phyloP scores from a whole-genome alignment of 768 basidiomycete genomes.

The Floccularia luteovirens region DNA sequence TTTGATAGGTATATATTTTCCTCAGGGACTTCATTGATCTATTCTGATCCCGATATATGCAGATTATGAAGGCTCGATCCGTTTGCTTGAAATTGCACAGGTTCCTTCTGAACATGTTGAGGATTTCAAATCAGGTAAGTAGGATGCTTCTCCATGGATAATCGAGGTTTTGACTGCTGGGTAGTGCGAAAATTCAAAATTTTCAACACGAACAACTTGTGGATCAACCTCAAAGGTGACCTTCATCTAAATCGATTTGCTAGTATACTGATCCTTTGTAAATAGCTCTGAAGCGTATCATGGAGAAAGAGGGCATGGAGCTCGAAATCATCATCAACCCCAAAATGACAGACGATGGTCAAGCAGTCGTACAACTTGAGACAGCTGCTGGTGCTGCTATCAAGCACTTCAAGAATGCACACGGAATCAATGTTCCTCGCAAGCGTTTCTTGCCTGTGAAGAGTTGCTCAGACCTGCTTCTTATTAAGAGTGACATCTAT shows the following conservation, averaged over 20 bases:
- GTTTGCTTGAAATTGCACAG: constrained; percentile 90
- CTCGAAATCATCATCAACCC: constrained; percentile 95
- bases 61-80: constrained; percentile 83
- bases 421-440: constrained; percentile 93
- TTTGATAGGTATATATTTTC: constrained; percentile 46
- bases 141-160: not conserved
- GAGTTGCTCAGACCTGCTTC: constrained; percentile 79
- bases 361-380: constrained; percentile 84
- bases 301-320: constrained; percentile 82
- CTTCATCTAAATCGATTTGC: constrained; percentile 4
- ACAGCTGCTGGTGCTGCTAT: constrained; percentile 91
- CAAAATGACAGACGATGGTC: constrained; percentile 81
- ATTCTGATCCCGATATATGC: constrained; percentile 3
- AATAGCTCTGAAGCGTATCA: constrained; percentile 80
- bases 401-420: constrained; percentile 89
- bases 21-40: not conserved
- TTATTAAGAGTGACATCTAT: constrained; percentile 93
- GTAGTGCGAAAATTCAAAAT: constrained; percentile 87
- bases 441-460: constrained; percentile 90
- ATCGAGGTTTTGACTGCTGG: constrained; percentile 6
- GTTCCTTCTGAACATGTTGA: constrained; percentile 90
- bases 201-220: constrained; percentile 83
- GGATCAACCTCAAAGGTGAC: constrained; percentile 70
- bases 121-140: constrained; percentile 79
- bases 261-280: constrained; percentile 2